Evolutionary conservation across 768 basidiomycete species (phyloP).

Genomic region (Naganishia onofrii): DNA sequence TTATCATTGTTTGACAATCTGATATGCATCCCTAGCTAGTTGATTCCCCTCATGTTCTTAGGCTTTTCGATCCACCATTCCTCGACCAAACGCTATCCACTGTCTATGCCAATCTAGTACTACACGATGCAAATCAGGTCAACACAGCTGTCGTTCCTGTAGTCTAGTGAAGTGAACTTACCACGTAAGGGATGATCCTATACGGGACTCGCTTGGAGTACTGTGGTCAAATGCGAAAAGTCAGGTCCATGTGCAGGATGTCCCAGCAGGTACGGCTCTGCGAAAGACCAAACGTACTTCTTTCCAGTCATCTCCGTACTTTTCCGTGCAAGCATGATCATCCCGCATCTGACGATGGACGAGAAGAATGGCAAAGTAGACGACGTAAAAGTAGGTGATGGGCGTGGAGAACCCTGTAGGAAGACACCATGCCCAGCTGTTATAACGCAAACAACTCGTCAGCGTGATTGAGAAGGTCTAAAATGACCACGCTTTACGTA

Average conservation of each 20-base stretch:
- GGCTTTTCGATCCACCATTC: not conserved
- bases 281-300: conserved; percentile 49
- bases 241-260: not conserved
- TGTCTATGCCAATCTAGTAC: not conserved
- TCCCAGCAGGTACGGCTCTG: too few species aligned
- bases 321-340: conserved; percentile 83
- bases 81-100: too few species aligned
- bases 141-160: not conserved
- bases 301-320: conserved; percentile 95
- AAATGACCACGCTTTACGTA: conserved; percentile 35
- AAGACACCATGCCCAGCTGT: conserved; percentile 73
- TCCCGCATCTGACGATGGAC: conserved; percentile 86
- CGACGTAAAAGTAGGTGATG: conserved; percentile 90
- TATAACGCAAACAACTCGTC: not conserved
- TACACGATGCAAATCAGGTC: not conserved
- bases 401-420: conserved; percentile 89
- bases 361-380: conserved; percentile 83
- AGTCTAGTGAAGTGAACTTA: conserved; percentile 32
- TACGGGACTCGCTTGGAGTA: conserved; percentile 84
- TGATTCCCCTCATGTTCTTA: not conserved
- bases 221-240: conserved; percentile 30
- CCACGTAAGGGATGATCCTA: conserved; percentile 72
- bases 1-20: too few species aligned
- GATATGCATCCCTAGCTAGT: not conserved
- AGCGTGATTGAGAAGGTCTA: not conserved